Conservation (phyloP, 148 eudicot genomes). For the Rhododendron kiyosumense region DNA sequence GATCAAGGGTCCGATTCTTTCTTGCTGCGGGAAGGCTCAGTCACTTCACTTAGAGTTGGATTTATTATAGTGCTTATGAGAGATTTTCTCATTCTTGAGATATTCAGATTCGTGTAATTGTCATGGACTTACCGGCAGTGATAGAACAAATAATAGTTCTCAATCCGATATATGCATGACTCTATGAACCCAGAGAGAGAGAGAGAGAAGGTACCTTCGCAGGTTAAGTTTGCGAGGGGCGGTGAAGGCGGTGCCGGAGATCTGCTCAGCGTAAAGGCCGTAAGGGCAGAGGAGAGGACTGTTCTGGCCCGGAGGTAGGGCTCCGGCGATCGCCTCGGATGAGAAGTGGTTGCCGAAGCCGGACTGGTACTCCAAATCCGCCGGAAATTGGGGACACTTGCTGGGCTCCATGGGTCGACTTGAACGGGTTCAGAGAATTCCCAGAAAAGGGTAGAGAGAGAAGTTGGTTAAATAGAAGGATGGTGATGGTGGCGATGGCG, state of each 20-base stretch:
- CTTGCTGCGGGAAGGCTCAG: too few species aligned
- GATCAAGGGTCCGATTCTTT: too few species aligned
- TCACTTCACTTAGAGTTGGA: too few species aligned
- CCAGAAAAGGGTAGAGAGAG: not conserved
- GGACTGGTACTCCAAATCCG: constrained; percentile 44
- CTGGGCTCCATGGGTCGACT: constrained; percentile 12
- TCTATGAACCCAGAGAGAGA: too few species aligned
- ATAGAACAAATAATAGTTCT: too few species aligned
- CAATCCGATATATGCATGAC: too few species aligned
- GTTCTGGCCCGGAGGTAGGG: constrained; percentile 75
- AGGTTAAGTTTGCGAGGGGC: constrained; percentile 79
- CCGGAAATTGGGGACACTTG: constrained; percentile 21
- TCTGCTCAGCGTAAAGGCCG: constrained; percentile 94
- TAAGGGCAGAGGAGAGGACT: constrained; percentile 78
- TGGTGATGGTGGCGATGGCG: not conserved
- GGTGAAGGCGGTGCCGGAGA: constrained; percentile 95
- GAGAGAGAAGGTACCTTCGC: constrained; percentile 45
- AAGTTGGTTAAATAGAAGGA: not conserved
- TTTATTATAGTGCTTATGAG: too few species aligned
- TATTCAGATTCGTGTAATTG: too few species aligned
- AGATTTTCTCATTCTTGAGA: too few species aligned
- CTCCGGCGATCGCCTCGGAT: constrained; percentile 84
- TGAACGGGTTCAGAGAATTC: not conserved
- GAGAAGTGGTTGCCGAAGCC: constrained; percentile 90
- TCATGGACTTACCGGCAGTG: too few species aligned